phyloP scores from a whole-genome alignment of 306 rosid species.

The Abrus precatorius region DNA sequence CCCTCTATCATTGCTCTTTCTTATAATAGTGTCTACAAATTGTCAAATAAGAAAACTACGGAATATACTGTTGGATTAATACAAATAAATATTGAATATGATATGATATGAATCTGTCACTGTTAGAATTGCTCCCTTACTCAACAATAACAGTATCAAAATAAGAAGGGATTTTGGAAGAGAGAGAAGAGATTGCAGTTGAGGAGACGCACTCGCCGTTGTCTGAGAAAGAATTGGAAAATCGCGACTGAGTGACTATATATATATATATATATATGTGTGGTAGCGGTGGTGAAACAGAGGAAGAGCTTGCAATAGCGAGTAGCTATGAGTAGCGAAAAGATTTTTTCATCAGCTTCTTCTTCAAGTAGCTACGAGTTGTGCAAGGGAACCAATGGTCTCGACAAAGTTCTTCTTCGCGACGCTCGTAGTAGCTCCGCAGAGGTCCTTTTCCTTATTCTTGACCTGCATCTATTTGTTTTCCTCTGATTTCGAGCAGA shows the following conservation, averaged over 20 bases:
- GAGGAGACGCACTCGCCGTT: neutral
- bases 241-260: neutral
- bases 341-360: constrained; percentile 37
- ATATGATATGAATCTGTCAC: constrained; percentile 10
- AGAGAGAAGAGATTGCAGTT: constrained; percentile 20
- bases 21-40: neutral
- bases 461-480: neutral
- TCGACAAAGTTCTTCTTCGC: constrained; percentile 63
- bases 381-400: constrained; percentile 72
- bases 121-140: neutral
- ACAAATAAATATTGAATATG: neutral
- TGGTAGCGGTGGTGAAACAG: constrained; percentile 18
- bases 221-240: constrained; percentile 8
- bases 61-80: neutral
- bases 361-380: constrained; percentile 52
- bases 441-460: constrained; percentile 44
- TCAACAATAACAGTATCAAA: neutral
- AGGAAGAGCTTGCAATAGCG: neutral
- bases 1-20: neutral
- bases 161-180: neutral
- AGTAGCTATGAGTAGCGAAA: constrained; percentile 62
- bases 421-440: constrained; percentile 59
- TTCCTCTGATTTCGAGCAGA: neutral
- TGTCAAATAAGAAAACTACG: neutral
- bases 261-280: constrained; percentile 12